Base-by-base conservation (phyloP, 768 basidiomycete genomes). In the Suillus weaverae region DNA sequence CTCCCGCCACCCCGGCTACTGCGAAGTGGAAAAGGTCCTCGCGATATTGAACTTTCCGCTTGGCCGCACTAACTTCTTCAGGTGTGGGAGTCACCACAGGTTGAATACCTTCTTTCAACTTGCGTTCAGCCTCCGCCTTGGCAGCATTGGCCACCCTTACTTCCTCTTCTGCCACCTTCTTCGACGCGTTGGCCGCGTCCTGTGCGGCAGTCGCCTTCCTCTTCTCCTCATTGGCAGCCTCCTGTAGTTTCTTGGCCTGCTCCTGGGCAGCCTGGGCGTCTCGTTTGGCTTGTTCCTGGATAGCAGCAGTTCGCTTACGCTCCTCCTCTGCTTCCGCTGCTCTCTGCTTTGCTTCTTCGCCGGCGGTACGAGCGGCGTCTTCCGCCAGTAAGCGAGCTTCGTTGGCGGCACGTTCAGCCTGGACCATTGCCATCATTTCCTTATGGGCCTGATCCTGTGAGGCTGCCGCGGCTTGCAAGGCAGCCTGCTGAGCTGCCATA, bases 21-120 rank as follows among this genome's bases (percentile, higher is more conserved):
- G 75, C 74, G 30, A 73, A 70, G 48, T 76, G 75, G 64, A 76
- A 73, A 22, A 70, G 18, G 0, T 73, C 71, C 20, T 79, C 72
- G 57, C 66, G 67, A 65, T 76, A 76, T 46, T 66, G 70, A 16
- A 74, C 46, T 44, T 67, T 73, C 20, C 62, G 44, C 57, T 74
- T 76, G 18, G 71, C 68, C 8, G 63, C 73, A 22, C 48, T 64
- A 18, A 74, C 62, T 36, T 78, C 76, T 20, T 61, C 65, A n/a
- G 59, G 56, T 8, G 74, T 73, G 41, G 76, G 77, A 69, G 67
- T 70, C 44, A 74, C 68, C 38, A 74, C 70, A 11, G 76, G 76
- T 43, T 73, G 74, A 13, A 73, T 70, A 4, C 73, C 76, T 39
- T 71, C 65, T 60, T 62, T 72, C 54, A 74, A 62, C 30, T 67